Evolutionary conservation across 495 filamentous ascomycete genomes (phyloP), one percentile per base, ranked within the genome.

Genomic region (Penicillium parvum): DNA sequence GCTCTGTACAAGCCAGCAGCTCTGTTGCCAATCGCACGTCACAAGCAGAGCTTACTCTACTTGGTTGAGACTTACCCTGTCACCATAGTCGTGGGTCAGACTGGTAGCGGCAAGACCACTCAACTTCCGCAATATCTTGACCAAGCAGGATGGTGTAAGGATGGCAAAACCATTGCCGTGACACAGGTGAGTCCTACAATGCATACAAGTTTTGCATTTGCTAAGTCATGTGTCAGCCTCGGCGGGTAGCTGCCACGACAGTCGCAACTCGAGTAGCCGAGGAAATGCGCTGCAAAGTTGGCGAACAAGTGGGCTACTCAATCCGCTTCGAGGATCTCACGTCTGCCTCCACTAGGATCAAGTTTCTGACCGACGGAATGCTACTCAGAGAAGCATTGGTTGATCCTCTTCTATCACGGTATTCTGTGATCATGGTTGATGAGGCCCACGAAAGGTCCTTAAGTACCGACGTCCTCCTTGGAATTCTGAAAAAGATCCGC

Each of bases 401-500:
- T 14, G 94, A 97, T 63, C 92, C 92, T 43, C 72, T 96, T 10
- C 68, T 99, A 12, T 92, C 87, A 21, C 80, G 90, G 5, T 99
- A 99, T 61, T 95, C 88, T 5, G 86, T 97, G 23, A 88, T 99
- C 55, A 99, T 97, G 91, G 85, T 99, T 16, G 92, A 99, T 58
- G 92, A 99, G 61, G 94, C 94, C 19, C 92, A 99, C 65, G 92
- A 99, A 64, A 79, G 94, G 39, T 95, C 88, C 45, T 75, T 99
- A 42, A 95, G 90, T 65, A 90, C 90, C 5, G 92, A 99, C 54
- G 79, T 99, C 26, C 76, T 99, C 4, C 79, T 99, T 26, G 90
- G 92, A 1, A 71, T 96, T n/a, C 59, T 99, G 28, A 97, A 96
- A 69, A 97, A 97, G 62, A 92, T 99, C 48, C 65, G 79, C 42